Conservation (phyloP, 768 basidiomycete genomes). For the Boletus huronensis region DNA sequence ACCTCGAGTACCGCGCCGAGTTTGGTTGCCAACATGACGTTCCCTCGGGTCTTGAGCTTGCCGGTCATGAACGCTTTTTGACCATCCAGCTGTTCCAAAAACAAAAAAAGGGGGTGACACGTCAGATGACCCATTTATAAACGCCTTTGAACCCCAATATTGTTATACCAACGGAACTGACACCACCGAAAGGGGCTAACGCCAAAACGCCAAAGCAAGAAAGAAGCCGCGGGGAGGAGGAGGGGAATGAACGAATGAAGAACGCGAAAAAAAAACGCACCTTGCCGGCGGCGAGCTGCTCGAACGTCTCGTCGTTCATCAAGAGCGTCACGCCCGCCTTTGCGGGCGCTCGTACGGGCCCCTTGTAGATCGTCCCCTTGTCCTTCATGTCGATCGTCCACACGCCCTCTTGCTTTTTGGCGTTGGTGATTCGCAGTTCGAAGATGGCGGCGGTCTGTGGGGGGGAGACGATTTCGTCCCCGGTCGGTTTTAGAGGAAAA, state of each 20-base stretch:
- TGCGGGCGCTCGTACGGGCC: constrained; percentile 41
- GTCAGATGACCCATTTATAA: not conserved
- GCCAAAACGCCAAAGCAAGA: not conserved
- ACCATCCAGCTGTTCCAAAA: constrained; percentile 60
- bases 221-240: not conserved
- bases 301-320: constrained; percentile 72
- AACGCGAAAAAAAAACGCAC: constrained; percentile 34
- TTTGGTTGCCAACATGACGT: constrained; percentile 93
- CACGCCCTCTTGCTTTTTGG: constrained; percentile 59
- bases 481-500: not conserved
- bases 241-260: not conserved
- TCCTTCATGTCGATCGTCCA: constrained; percentile 97
- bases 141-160: not conserved
- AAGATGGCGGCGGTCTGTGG: constrained; percentile 78
- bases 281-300: constrained; percentile 70
- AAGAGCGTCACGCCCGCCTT: constrained; percentile 84
- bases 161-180: no score
- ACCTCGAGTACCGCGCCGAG: constrained; percentile 83
- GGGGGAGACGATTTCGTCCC: not conserved
- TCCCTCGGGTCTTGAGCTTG: constrained; percentile 87
- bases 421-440: constrained; percentile 77
- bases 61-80: constrained; percentile 98
- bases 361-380: constrained; percentile 72
- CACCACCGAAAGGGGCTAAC: not conserved
- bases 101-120: no score